Conservation (phyloP, 805 yeast species). For the Candida verbasci region DNA sequence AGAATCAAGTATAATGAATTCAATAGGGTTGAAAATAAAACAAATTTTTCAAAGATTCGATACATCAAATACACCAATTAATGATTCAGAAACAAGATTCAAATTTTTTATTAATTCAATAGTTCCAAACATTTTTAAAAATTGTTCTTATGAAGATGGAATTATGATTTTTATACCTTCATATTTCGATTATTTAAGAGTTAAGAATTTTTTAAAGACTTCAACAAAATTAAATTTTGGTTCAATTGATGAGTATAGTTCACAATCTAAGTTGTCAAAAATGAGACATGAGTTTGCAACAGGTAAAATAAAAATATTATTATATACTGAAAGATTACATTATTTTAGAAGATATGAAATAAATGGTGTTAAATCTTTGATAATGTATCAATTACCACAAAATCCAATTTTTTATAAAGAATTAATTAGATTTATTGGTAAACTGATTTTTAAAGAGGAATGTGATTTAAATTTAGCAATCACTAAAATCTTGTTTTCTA, state of each 20-base stretch:
- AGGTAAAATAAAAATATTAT: conserved; percentile 57
- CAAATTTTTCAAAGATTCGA: conserved; percentile 74
- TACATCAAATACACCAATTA: conserved; percentile 43
- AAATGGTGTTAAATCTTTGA: conserved; percentile 75
- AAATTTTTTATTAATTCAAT: conserved; percentile 70
- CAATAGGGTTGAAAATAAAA: conserved; percentile 61
- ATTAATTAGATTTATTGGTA: conserved; percentile 63
- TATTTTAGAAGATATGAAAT: conserved; percentile 84
- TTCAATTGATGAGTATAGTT: conserved; percentile 78
- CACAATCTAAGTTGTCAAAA: conserved; percentile 64
- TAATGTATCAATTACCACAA: conserved; percentile 80
- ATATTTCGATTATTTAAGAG: conserved; percentile 78
- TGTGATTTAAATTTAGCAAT: conserved; percentile 42
- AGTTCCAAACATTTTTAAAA: conserved; percentile 65
- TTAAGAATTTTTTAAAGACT: conserved; percentile 64
- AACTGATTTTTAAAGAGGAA: conserved; percentile 52
- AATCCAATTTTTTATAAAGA: conserved; percentile 84
- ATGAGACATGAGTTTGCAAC: conserved; percentile 66
- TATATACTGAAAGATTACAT: conserved; percentile 94
- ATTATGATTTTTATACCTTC: conserved; percentile 77
- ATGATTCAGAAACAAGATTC: conserved; percentile 81
- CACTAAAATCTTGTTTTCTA: conserved; percentile 62
- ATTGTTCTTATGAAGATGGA: conserved; percentile 66
- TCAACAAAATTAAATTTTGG: conserved; percentile 64
- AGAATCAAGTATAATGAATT: conserved; percentile 52